Percentiles rank a stretch among this genome's conserved stretches.
phyloP scores from a whole-genome alignment of 768 basidiomycete species.

The Termitomyces sp. region DNA sequence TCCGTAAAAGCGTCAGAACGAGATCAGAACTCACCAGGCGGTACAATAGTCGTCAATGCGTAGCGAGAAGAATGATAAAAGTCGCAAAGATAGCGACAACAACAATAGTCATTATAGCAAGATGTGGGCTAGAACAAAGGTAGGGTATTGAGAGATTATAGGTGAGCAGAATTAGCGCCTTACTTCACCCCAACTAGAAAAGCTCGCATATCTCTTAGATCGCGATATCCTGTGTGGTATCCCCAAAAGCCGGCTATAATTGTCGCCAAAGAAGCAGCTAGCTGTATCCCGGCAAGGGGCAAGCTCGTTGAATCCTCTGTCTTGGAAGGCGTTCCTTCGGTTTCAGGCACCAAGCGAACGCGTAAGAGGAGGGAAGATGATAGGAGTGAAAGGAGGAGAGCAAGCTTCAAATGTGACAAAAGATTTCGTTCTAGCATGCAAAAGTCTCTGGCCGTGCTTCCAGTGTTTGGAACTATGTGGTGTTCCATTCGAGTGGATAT shows the following conservation, averaged over 20 bases:
- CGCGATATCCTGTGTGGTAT: slow-evolving; percentile 52
- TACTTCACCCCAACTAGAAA: slow-evolving; percentile 58
- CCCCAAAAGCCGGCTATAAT: slow-evolving; percentile 61
- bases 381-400: slow-evolving; percentile 55
- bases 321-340: slow-evolving; percentile 6
- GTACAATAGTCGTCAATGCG: slow-evolving; percentile 11
- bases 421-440: slow-evolving; percentile 78
- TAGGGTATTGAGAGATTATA: not conserved
- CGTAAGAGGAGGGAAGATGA: slow-evolving; percentile 60
- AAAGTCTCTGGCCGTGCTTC: slow-evolving; percentile 67
- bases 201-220: slow-evolving; percentile 51
- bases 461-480: slow-evolving; percentile 36
- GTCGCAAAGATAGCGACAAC: slow-evolving; percentile 43
- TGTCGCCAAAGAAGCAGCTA: slow-evolving; percentile 45
- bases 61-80: slow-evolving; percentile 42
- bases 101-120: slow-evolving; percentile 45
- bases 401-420: slow-evolving; percentile 62
- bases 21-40: not conserved
- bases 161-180: slow-evolving; percentile 10
- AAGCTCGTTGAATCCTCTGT: slow-evolving; percentile 22
- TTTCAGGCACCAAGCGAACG: slow-evolving; percentile 49
- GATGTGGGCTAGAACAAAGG: slow-evolving; percentile 34
- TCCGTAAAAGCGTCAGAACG: not conserved
- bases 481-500: slow-evolving; percentile 9
- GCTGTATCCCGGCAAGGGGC: slow-evolving; percentile 48